These are phyloP conservation scores for Coemansia sp. DNA, from an alignment of 192 early-diverging fungal species.

Conservation along the genomic window DNA sequence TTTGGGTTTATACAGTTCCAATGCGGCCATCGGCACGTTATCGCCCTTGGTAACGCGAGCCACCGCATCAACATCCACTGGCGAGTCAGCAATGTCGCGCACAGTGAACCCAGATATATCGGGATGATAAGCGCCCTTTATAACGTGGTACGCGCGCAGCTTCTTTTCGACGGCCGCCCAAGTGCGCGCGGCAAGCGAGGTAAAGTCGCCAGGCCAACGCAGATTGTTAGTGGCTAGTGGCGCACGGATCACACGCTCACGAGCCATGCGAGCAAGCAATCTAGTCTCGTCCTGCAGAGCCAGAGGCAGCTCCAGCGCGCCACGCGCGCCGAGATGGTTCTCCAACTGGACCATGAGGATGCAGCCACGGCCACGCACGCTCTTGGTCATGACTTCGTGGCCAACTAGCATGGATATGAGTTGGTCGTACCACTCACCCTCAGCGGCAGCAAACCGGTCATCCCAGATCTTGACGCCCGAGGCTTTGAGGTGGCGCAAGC, in stretches of 20 bases:
- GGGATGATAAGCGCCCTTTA: constrained; percentile 25
- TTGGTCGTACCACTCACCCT: constrained; percentile 72
- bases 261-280: constrained; percentile 69
- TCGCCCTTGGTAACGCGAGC: constrained; percentile 28
- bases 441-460: constrained; percentile 64
- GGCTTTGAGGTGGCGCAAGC: constrained; percentile 68
- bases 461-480: constrained; percentile 72
- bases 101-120: constrained; percentile 39
- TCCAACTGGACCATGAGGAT: constrained; percentile 81
- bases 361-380: constrained; percentile 59
- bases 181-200: constrained; percentile 15
- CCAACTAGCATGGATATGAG: constrained; percentile 73
- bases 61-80: constrained; percentile 22
- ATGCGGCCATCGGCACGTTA: constrained; percentile 43
- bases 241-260: constrained; percentile 73
- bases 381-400: constrained; percentile 74
- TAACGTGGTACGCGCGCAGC: constrained; percentile 29
- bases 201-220: constrained; percentile 38
- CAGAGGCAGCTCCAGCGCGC: constrained; percentile 60
- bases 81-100: constrained; percentile 20
- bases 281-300: constrained; percentile 82
- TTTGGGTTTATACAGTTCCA: constrained; percentile 18
- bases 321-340: constrained; percentile 70
- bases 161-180: constrained; percentile 28
- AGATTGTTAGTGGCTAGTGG: constrained; percentile 86